Evolutionary conservation across 805 yeast species (phyloP).

Genomic region (Metschnikowia koreensis): DNA sequence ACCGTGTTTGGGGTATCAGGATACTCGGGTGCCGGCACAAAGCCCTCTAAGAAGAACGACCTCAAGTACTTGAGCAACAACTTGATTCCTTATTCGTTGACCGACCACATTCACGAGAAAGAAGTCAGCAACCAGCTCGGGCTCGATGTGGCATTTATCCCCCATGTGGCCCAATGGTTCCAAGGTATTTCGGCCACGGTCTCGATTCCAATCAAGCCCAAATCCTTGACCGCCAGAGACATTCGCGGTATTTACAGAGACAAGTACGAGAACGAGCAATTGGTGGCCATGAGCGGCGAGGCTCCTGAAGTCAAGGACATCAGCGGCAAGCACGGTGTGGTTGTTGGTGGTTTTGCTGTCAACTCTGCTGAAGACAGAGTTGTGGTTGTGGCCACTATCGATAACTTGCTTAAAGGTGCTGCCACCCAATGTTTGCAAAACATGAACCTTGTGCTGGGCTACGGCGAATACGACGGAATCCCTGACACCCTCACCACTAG

Average conservation of each 20-base stretch:
- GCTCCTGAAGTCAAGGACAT: conserved; percentile 91
- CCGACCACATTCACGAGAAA: conserved; percentile 95
- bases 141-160: conserved; percentile 78
- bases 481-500: conserved; percentile 46
- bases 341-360: conserved; percentile 94
- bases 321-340: conserved; percentile 91
- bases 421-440: conserved; percentile 98
- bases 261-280: conserved; percentile 80
- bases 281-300: conserved; percentile 84
- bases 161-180: conserved; percentile 99
- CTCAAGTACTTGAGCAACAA: conserved; percentile 70
- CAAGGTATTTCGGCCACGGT: conserved; percentile 96
- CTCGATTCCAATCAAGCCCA: conserved; percentile 74
- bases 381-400: conserved; percentile 92
- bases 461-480: conserved; percentile 93
- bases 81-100: conserved; percentile 90
- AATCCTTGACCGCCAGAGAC: conserved; percentile 72
- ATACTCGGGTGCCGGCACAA: conserved; percentile 98
- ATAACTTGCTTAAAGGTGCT: conserved; percentile 95
- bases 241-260: conserved; percentile 84
- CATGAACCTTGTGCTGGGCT: conserved; percentile 84
- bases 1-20: conserved; percentile 95
- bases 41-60: conserved; percentile 96
- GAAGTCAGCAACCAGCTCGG: conserved; percentile 86
- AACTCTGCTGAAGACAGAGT: conserved; percentile 85